Base-by-base conservation (phyloP, 192 early-diverging fungal species). In the Phlyctochytrium arcticum region DNA sequence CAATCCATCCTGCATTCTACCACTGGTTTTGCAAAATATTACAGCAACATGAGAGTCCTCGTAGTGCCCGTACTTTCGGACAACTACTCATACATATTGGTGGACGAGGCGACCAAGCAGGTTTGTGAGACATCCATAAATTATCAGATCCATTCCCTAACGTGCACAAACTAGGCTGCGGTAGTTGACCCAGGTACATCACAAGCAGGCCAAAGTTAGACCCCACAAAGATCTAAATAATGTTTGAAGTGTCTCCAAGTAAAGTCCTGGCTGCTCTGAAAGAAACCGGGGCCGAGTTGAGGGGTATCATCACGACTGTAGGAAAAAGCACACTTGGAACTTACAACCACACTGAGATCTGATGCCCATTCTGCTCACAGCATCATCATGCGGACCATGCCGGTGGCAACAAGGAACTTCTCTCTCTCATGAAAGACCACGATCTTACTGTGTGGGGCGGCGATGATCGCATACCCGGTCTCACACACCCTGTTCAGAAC, bases 341-440 rank as follows among this genome's bases (percentile, higher is more conserved):
- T 3, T 9, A 12, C 33, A 60, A 27, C 19, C 10, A 17, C 26
- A 48, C 17, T 3, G 17, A 4, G 36, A 21, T 48, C 56, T 6
- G 0, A 36, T 60, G 17, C 26, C 7, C 6, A 3, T 30, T 26
- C 27, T 31, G 89, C n/a, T 81, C 90, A 54, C 93, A 92, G 19
- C 95, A 98, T 76, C 93, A 98, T 72, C 93, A 96, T 68, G 71
- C 70, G 66, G 95, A 98, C 73, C 95, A 98, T 65, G 69, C 90
- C 26, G 89, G 85, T 36, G 92, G 92, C 31, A 94, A 94, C 68
- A 69, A 62, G 33, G 74, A 80, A 44, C 56, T 93, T 32, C 65
- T 87, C 5, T n/a, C n/a, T n/a, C 50, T 57, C 8, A 36, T 48
- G 21, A 15, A 54, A 5, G 26, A 24, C 35, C 83, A 88, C 0